Percentiles rank a stretch among this genome's conserved stretches.
These are phyloP conservation scores for Shiraia sp. DNA, from an alignment of 2,329 filamentous ascomycete species.

Conservation along the genomic window DNA sequence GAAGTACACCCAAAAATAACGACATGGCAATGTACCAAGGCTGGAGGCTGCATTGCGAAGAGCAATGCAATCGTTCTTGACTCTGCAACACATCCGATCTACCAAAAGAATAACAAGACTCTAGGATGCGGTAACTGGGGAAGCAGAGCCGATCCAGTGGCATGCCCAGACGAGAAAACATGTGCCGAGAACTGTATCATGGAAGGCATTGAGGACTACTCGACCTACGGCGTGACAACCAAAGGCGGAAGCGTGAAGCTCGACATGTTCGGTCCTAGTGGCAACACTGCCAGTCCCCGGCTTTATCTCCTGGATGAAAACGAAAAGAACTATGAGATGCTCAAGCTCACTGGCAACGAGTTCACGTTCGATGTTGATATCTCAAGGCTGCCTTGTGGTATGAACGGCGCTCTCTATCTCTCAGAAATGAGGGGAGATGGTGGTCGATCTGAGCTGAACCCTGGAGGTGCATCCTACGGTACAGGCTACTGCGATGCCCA, in stretches of 20 bases:
- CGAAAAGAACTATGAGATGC: conserved; percentile 66
- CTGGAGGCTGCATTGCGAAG: conserved; percentile 53
- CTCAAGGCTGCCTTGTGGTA: conserved; percentile 47
- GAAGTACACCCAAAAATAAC: conserved; percentile 58
- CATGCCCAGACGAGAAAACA: conserved; percentile 53
- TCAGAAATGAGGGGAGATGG: conserved; percentile 45
- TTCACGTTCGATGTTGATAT: conserved; percentile 74
- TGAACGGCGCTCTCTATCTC: conserved; percentile 48
- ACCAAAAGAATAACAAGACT: conserved; percentile 43
- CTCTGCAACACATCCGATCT: conserved; percentile 51
- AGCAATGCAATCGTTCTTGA: conserved; percentile 58
- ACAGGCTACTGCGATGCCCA: conserved; percentile 59
- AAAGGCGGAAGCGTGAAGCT: conserved; percentile 54
- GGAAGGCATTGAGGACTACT: conserved; percentile 59
- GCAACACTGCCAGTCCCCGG: conserved; percentile 53
- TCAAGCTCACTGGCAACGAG: conserved; percentile 68
- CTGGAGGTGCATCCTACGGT: conserved; percentile 62
- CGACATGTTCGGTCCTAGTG: conserved; percentile 43
- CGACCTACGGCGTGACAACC: conserved; percentile 58
- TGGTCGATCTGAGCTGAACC: conserved; percentile 39
- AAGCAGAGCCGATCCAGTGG: conserved; percentile 43
- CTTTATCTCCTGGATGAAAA: conserved; percentile 65
- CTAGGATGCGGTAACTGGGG: conserved; percentile 41
- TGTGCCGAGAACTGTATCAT: conserved; percentile 62
- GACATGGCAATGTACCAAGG: conserved; percentile 58